phyloP scores from a whole-genome alignment of 768 basidiomycete genomes.

The Lactarius evosmus region DNA sequence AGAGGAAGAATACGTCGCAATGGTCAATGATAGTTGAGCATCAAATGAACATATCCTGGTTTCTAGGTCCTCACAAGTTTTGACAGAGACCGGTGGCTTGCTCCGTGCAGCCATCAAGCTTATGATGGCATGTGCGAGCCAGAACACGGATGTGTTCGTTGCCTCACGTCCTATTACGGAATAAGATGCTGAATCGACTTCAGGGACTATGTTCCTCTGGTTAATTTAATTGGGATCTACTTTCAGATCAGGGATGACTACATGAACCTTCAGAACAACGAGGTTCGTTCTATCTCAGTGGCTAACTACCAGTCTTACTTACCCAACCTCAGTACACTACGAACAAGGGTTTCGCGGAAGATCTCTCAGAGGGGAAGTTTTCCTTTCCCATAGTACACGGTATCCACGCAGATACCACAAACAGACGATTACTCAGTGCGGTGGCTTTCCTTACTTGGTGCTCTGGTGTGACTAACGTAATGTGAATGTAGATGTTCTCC shows the following conservation, averaged over 20 bases:
- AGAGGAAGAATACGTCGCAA: constrained; percentile 89
- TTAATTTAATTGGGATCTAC: constrained; percentile 91
- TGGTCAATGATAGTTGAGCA: constrained; percentile 90
- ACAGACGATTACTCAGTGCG: constrained; percentile 82
- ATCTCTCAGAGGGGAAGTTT: constrained; percentile 95
- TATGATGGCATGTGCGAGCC: constrained; percentile 88
- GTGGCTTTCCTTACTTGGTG: constrained; percentile 21
- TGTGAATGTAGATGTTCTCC: constrained; percentile 66
- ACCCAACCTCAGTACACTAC: constrained; percentile 59
- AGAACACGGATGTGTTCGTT: constrained; percentile 54
- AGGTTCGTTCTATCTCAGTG: constrained; percentile 45
- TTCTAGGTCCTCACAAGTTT: not conserved
- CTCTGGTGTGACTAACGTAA: not conserved
- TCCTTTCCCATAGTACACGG: constrained; percentile 94
- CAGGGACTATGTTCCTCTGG: constrained; percentile 88
- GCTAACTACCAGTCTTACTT: not conserved
- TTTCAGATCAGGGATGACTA: constrained; percentile 98
- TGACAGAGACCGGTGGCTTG: constrained; percentile 87
- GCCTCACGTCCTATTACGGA: not conserved
- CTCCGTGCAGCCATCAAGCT: constrained; percentile 90
- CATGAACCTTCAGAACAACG: constrained; percentile 86
- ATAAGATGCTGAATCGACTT: not conserved
- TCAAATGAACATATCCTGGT: too few species aligned
- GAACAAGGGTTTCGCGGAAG: constrained; percentile 89
- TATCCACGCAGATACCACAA: constrained; percentile 71